phyloP scores from a whole-genome alignment of 1,284 basidiomycete species.

The Sporisorium graminicola region DNA sequence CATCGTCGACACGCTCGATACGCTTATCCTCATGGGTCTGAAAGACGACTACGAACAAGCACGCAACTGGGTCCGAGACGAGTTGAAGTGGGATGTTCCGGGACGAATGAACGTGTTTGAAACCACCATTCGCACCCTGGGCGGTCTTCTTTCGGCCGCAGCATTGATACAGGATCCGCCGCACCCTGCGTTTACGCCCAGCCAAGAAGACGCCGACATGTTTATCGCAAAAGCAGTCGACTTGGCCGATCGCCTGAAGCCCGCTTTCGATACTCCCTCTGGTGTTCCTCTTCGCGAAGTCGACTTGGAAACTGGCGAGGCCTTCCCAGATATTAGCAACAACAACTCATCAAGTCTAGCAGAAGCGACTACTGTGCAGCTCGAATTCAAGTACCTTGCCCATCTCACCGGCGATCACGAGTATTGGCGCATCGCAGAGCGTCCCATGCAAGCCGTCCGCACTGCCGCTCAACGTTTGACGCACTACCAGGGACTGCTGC shows the following conservation, averaged over 20 bases:
- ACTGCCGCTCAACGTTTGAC: slow-evolving; percentile 11
- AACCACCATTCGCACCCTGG: slow-evolving; percentile 84
- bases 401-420: slow-evolving; percentile 80
- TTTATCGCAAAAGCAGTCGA: slow-evolving; percentile 73
- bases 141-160: slow-evolving; percentile 82
- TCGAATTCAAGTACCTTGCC: slow-evolving; percentile 83
- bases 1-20: slow-evolving; percentile 75
- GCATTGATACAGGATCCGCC: slow-evolving; percentile 61
- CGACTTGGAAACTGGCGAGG: slow-evolving; percentile 79
- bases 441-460: slow-evolving; percentile 63
- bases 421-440: slow-evolving; percentile 86
- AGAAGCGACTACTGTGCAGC: slow-evolving; percentile 66
- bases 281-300: slow-evolving; percentile 85
- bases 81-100: slow-evolving; percentile 82
- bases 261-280: slow-evolving; percentile 78
- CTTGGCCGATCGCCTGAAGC: slow-evolving; percentile 86
- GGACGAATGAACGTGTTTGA: slow-evolving; percentile 91
- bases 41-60: slow-evolving; percentile 83
- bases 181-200: slow-evolving; percentile 40
- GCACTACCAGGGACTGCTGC: slow-evolving; percentile 80
- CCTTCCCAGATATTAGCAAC: slow-evolving; percentile 78
- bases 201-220: slow-evolving; percentile 55
- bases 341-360: slow-evolving; percentile 82
- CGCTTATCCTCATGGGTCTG: slow-evolving; percentile 86
- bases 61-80: slow-evolving; percentile 80